Base-by-base conservation (phyloP, 2,329 filamentous ascomycete species). In the Phoma herbarum region DNA sequence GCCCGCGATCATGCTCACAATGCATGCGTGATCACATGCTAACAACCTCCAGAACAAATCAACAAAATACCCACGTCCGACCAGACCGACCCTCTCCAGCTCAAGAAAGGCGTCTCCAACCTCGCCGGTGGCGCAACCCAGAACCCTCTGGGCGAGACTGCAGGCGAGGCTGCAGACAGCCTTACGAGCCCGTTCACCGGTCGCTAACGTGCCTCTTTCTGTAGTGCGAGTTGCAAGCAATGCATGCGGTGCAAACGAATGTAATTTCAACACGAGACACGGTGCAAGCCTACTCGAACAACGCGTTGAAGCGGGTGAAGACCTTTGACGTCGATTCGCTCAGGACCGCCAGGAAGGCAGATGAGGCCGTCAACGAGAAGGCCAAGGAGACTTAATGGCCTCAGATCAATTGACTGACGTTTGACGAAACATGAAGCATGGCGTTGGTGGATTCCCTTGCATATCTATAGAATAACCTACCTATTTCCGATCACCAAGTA, bases 61-160 rank as follows among this genome's bases (percentile, higher is more conserved):
- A 68, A 72, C 67, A 78, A 77, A 65, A 62, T 78, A 57, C 76
- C 76, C 28, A 66, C 70, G 37, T 75, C 76, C 16, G 75, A 78
- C 61, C 73, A 77, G 59, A 64, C 77, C 64, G 66, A 77, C 46
- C 52, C 77, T 67, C 74, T 76, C 56, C 62, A 75, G 49, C 51
- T 77, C 64, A 77, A 77, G 66, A 72, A 74, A 45, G 71, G 74
- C 28, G 53, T 78, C 45, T 69, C 71, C 53, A 76, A 76, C 54
- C 64, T 72, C 25, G 68, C 72, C 10, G 76, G 76, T 22, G 76
- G 75, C 14, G 62, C 60, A 47, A 52, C 70, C 42, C 70, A 75
- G 29, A 78, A 78, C 52, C 75, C 76, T 12, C 50, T 78, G 22
- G 76, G 76, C 58, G 74, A 77, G 53, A 63, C 69, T 39, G 61